Conservation (phyloP, 169 alveolate species). For the Plasmodium falciparum region DNA sequence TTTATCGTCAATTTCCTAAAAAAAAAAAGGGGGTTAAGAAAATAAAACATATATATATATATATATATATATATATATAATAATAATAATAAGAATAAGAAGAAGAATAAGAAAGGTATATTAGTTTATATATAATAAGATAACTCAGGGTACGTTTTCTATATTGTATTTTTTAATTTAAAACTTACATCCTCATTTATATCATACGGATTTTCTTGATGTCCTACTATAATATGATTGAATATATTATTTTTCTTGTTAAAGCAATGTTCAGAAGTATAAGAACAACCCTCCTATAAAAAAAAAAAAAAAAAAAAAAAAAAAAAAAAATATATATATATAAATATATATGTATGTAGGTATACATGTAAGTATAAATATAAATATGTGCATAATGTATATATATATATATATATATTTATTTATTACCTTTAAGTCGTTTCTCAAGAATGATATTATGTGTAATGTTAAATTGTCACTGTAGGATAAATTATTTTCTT, state of each 20-base stretch:
- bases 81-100: too few relatives aligned
- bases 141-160: neutral
- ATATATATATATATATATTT: neutral
- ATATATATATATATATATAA: neutral
- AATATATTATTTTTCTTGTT: neutral
- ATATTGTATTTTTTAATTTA: neutral
- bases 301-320: neutral
- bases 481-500: conserved; percentile 11
- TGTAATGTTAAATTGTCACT: conserved; percentile 17
- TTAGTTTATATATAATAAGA: too few relatives aligned
- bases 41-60: neutral
- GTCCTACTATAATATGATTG: conserved; percentile 18
- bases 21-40: neutral
- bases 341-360: too few relatives aligned
- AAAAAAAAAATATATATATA: neutral
- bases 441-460: conserved; percentile 49
- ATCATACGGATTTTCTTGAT: conserved; percentile 3
- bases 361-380: too few relatives aligned
- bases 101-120: too few relatives aligned
- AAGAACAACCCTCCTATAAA: conserved; percentile 58
- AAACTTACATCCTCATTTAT: conserved; percentile 12
- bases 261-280: conserved; percentile 23
- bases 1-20: conserved; percentile 10
- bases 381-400: neutral
- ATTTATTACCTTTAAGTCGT: conserved; percentile 13